Conservation (phyloP, 805 yeast genomes). For the Candida nanaspora region DNA sequence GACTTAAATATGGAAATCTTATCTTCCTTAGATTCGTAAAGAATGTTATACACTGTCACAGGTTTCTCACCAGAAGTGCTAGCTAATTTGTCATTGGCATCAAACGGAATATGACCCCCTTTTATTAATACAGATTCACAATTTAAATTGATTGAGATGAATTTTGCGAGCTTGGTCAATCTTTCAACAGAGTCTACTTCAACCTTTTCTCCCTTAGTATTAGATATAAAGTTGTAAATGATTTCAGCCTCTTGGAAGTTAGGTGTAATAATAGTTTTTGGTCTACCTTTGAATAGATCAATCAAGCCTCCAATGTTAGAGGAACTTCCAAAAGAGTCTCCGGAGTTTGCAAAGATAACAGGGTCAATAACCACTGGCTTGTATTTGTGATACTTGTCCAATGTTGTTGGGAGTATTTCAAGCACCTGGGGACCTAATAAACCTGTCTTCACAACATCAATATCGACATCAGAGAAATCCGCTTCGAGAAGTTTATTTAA, state of each 20-base stretch:
- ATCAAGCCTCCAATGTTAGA: slow-evolving; percentile 37
- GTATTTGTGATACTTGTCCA: slow-evolving; percentile 23
- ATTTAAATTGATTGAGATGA: slow-evolving; percentile 30
- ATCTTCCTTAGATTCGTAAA: slow-evolving; percentile 24
- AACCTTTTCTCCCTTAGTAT: slow-evolving; percentile 11
- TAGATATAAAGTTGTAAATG: slow-evolving; percentile 27
- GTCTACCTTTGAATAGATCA: background rate
- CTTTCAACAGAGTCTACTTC: slow-evolving; percentile 29
- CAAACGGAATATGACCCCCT: slow-evolving; percentile 72
- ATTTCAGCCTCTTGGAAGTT: slow-evolving; percentile 61
- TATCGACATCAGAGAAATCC: slow-evolving; percentile 51
- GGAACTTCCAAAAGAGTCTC: slow-evolving; percentile 46
- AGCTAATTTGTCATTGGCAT: slow-evolving; percentile 11
- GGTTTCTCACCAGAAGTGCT: slow-evolving; percentile 10
- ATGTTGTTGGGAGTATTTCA: slow-evolving; percentile 31
- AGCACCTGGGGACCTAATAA: slow-evolving; percentile 55
- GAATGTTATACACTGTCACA: slow-evolving; percentile 15
- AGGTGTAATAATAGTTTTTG: slow-evolving; percentile 56
- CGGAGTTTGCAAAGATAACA: slow-evolving; percentile 77
- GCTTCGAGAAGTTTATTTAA: slow-evolving; percentile 45
- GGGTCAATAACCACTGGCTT: slow-evolving; percentile 66
- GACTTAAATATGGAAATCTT: slow-evolving; percentile 39
- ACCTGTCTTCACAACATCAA: slow-evolving; percentile 74
- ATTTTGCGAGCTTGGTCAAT: slow-evolving; percentile 28
- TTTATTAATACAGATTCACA: slow-evolving; percentile 63